Evolutionary conservation across 495 filamentous ascomycete species (phyloP).

Genomic region (Neurospora sp.): DNA sequence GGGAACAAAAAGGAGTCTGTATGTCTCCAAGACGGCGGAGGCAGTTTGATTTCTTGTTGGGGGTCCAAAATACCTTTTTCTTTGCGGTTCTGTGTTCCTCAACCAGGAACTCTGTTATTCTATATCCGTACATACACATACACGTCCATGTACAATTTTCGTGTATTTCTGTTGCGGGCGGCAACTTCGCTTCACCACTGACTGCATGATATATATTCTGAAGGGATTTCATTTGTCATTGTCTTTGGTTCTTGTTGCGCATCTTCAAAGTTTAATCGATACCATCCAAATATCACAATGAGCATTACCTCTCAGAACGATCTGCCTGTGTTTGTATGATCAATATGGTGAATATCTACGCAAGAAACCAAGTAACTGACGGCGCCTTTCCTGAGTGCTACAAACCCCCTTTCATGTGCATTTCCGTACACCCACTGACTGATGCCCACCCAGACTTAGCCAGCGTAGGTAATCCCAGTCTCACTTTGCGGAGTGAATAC

Average conservation of each 20-base stretch:
- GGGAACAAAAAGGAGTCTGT: neutral
- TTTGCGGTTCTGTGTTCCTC: neutral
- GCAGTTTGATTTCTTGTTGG: neutral
- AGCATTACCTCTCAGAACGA: neutral
- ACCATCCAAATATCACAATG: conserved; percentile 4
- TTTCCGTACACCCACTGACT: neutral
- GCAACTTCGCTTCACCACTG: neutral
- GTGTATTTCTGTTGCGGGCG: neutral
- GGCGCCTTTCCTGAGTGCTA: neutral
- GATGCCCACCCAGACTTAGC: neutral
- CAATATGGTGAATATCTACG: neutral
- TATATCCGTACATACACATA: neutral
- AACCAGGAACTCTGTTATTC: neutral
- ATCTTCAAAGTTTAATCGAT: conserved; percentile 8
- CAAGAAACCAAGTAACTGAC: neutral
- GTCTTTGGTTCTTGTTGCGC: neutral
- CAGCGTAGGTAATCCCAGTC: neutral
- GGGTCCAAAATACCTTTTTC: neutral
- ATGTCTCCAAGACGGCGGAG: neutral
- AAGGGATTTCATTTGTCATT: neutral
- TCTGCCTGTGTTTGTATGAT: neutral
- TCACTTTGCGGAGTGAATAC: neutral
- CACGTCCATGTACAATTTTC: neutral
- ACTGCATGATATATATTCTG: neutral
- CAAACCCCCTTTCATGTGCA: neutral